phyloP scores from a whole-genome alignment of 2,329 filamentous ascomycete species.

The Aspergillus pseudotamarii region DNA sequence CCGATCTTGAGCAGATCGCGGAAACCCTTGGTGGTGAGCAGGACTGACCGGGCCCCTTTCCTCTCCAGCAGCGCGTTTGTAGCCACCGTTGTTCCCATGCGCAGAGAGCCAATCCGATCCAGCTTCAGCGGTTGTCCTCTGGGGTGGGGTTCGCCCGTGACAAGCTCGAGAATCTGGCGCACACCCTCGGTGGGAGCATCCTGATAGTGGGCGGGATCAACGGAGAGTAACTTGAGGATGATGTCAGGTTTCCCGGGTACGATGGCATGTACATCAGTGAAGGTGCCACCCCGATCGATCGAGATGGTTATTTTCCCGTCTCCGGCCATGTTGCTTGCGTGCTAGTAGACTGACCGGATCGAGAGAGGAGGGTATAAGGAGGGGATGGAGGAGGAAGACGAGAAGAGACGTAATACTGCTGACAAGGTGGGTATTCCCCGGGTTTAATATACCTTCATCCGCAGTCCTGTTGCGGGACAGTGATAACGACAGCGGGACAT shows the following conservation, averaged over 20 bases:
- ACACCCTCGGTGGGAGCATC: constrained; percentile 74
- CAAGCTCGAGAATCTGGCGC: constrained; percentile 65
- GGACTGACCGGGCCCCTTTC: constrained; percentile 83
- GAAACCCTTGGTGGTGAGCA: constrained; percentile 87
- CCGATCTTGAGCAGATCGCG: constrained; percentile 85
- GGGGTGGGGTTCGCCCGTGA: constrained; percentile 38
- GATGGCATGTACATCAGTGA: constrained; percentile 43
- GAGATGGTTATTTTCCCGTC: constrained; percentile 39
- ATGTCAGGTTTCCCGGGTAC: constrained; percentile 41
- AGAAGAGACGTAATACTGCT: constrained; percentile 9
- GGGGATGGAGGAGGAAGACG: not conserved
- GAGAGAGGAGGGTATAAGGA: not conserved
- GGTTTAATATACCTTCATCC: constrained; percentile 16
- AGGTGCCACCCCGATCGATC: constrained; percentile 45
- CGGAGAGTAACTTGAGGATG: constrained; percentile 44
- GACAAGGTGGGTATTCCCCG: not conserved
- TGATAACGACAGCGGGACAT: constrained; percentile 7
- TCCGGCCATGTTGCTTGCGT: constrained; percentile 25
- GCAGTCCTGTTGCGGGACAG: not conserved
- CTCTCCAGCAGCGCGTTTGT: constrained; percentile 88
- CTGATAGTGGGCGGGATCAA: constrained; percentile 43
- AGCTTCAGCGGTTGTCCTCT: constrained; percentile 39
- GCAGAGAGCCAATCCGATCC: constrained; percentile 57
- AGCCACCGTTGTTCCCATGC: constrained; percentile 93
- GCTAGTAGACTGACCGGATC: not conserved